Base-by-base conservation (phyloP, 768 basidiomycete genomes). In the Candolleomyces efflorescens region DNA sequence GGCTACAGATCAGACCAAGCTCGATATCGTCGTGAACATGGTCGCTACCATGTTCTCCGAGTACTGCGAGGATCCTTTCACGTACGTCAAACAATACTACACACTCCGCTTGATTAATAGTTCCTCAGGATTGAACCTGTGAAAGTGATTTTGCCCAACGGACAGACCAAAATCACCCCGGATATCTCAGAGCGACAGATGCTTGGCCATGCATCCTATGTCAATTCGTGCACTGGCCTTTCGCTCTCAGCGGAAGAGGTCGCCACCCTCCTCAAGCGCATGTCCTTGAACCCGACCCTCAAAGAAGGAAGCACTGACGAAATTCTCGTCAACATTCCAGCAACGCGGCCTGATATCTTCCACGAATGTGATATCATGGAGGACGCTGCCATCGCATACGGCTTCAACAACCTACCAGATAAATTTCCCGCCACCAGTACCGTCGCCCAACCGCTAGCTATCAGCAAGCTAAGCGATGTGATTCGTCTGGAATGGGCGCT, bases 341-440 rank as follows among this genome's bases (percentile, higher is more conserved):
- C 90, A n/a, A 98, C 94, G n/a, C 85, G 97, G 38, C 94, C 97
- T 1, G 97, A 99, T 68, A 98, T 99, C 63, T 76, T 99, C 55
- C 97, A 99, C 69, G 94, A 98, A 70, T 97, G 95, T 67, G 97
- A 99, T 69, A 83, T 98, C 68, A 90, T 99, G 87, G 97, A 99
- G 69, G 97, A 99, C 62, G 93, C 89, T 2, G 97, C 97, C 10
- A 92, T 99, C 62, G 97, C 94, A 0, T 97, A 95, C 68, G 97
- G 97, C 1, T 98, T 94, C 80, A 98, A 99, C 77, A 97, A 96
- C 65, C 80, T 99, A 24, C 92, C 93, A 1, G 83, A 91, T 64
- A 86, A 84, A 13, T 94, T 99, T 83, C 97, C 97, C 1, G 75
- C 85, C 6, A 97, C 95, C 17, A 95, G 89, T 69, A 98, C 97